Conservation (phyloP, 1,139 yeast species). For the Hyphopichia pseudoburtonii region DNA sequence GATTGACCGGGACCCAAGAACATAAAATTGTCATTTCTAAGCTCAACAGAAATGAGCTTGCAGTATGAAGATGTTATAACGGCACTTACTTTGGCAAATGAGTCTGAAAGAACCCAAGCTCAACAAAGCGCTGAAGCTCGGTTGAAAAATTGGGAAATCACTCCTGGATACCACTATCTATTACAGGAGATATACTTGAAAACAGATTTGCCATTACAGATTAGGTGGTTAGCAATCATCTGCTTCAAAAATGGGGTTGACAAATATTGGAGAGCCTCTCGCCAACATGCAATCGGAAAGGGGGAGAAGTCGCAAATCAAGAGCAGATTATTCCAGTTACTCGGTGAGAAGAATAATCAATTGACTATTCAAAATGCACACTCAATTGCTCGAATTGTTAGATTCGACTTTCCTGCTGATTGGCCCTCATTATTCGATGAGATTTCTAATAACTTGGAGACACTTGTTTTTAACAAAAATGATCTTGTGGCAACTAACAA, state of each 20-base stretch:
- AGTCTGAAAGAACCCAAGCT: conserved; percentile 40
- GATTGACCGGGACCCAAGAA: too few species aligned
- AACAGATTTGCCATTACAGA: conserved; percentile 54
- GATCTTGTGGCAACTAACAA: conserved; percentile 60
- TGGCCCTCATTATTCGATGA: conserved; percentile 83
- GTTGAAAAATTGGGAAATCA: conserved; percentile 64
- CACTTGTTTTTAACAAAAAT: conserved; percentile 44
- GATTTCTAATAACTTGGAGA: conserved; percentile 38
- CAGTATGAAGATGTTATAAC: conserved; percentile 4
- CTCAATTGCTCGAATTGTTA: conserved; percentile 71
- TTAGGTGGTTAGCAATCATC: conserved; percentile 84
- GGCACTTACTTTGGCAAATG: conserved; percentile 51
- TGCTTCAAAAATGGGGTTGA: conserved; percentile 87
- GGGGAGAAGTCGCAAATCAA: conserved; percentile 73
- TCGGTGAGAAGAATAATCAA: conserved; percentile 72
- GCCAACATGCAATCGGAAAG: conserved; percentile 53
- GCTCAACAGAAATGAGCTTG: conserved; percentile 1
- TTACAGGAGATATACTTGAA: conserved; percentile 67
- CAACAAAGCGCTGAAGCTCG: conserved; percentile 70
- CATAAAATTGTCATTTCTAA: too few species aligned
- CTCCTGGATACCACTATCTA: conserved; percentile 57
- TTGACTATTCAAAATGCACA: conserved; percentile 81
- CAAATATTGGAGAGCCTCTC: conserved; percentile 74
- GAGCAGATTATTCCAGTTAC: conserved; percentile 52
- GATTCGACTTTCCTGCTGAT: conserved; percentile 82